Base-by-base conservation (phyloP, 2,329 filamentous ascomycete species). In the Aspergillus bombycis region DNA sequence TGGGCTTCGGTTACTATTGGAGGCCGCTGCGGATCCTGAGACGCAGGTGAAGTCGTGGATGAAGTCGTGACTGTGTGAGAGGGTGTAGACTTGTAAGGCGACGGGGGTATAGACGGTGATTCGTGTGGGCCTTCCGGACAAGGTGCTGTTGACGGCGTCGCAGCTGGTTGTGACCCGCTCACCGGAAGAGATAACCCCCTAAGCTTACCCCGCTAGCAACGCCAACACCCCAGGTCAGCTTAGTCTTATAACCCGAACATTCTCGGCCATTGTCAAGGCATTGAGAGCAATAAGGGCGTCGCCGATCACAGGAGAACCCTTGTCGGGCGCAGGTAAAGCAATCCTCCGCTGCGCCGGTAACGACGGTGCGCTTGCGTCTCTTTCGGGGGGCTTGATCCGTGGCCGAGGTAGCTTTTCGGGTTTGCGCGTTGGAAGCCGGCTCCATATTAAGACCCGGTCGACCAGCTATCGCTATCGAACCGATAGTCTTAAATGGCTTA, bases 161-260 rank as follows among this genome's bases (percentile, higher is more conserved):
- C 74, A 59, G 79, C 78, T 48, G 75, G 71, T 54, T 79, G 74
- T 19, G 79, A 78, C 59, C 83, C 84, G 45, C 83, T 82, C 58
- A 90, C 80, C 11, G 88, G 88, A 62, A 96, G 83, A 62, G 94
- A 94, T 70, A 97, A 84, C 45, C 94, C 94, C 66, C 94, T 88
- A 67, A 98, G 88, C 83, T 98, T 98, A 75, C 94, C 94, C 73
- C 94, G 80, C 94, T 97, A 62, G 94, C 94, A 63, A 98, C 94
- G 58, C 94, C 94, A 55, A 97, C 92, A 48, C 93, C 93, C 94
- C 94, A 98, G 54, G 94, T 98, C 79, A 98, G 85, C 71, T 94
- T 94, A 19, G 94, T 98, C 82, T 96, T 96, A 84, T 98, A 98
- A 64, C 94, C 94, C 32, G 92, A 93, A 81, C 94, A 98, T 75